Percentiles rank a stretch among this genome's conserved stretches.
Evolutionary conservation across 2,329 filamentous ascomycete species (phyloP).

Genomic region (Trematosphaeria pertusa): DNA sequence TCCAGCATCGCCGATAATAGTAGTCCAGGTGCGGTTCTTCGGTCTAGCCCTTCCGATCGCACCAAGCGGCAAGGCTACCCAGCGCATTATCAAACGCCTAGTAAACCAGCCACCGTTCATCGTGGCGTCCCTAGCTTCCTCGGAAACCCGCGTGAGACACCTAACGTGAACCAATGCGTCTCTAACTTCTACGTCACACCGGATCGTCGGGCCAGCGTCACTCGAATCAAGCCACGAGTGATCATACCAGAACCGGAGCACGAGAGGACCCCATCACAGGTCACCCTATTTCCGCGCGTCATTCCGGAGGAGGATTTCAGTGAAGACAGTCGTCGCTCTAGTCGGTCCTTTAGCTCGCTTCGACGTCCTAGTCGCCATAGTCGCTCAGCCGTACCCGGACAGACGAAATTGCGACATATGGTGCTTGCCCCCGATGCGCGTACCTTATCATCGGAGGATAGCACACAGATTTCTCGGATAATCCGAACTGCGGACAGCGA

Average conservation of each 20-base stretch:
- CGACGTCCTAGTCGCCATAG: constrained; percentile 26
- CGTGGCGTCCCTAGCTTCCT: neutral
- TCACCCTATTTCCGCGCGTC: constrained; percentile 24
- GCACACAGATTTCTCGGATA: constrained; percentile 29
- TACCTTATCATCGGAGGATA: constrained; percentile 26
- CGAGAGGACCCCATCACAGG: constrained; percentile 31
- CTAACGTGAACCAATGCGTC: constrained; percentile 18
- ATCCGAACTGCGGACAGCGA: constrained; percentile 21
- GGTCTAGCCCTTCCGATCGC: constrained; percentile 23
- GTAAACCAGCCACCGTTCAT: neutral
- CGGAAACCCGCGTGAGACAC: too few species aligned
- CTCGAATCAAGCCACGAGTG: constrained; percentile 22
- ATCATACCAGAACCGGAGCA: constrained; percentile 6
- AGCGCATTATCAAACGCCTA: neutral
- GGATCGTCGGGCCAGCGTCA: constrained; percentile 29
- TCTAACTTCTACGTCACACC: constrained; percentile 32
- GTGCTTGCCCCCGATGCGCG: constrained; percentile 35
- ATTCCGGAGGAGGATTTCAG: constrained; percentile 15
- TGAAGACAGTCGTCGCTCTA: constrained; percentile 14
- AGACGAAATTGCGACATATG: constrained; percentile 45
- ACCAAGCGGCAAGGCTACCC: constrained; percentile 7
- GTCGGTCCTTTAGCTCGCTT: constrained; percentile 26
- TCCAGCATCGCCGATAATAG: constrained; percentile 49
- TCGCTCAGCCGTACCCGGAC: constrained; percentile 40
- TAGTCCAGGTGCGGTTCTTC: constrained; percentile 35